These are phyloP conservation scores for Colletotrichum sp. DNA, from an alignment of 2,329 filamentous ascomycete species.

Conservation along the genomic window DNA sequence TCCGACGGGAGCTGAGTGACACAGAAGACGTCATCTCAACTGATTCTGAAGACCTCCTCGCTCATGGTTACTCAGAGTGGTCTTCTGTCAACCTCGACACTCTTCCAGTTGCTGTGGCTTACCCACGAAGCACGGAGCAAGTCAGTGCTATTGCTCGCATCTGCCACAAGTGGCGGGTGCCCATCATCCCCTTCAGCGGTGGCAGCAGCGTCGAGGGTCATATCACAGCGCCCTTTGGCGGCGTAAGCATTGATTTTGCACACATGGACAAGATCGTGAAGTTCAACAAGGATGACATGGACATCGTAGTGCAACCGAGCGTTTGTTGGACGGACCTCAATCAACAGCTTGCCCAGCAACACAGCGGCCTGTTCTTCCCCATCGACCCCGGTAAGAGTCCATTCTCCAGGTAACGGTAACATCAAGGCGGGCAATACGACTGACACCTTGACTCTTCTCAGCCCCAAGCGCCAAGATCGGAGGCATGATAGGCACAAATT, in stretches of 20 bases:
- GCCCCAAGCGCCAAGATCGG: conserved; percentile 38
- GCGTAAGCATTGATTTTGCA: conserved; percentile 72
- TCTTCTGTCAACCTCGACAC: background rate
- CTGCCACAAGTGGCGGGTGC: background rate
- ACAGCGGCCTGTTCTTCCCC: conserved; percentile 68
- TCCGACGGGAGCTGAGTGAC: conserved; percentile 46
- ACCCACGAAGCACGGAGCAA: background rate
- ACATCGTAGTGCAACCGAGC: conserved; percentile 72
- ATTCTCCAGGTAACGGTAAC: conserved; percentile 22
- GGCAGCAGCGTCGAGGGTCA: conserved; percentile 75
- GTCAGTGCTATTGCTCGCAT: background rate
- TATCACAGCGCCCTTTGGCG: conserved; percentile 68
- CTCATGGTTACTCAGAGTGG: background rate
- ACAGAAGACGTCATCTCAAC: background rate
- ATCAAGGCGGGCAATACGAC: background rate
- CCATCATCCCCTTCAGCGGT: conserved; percentile 64
- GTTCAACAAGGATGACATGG: conserved; percentile 71
- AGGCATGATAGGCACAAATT: conserved; percentile 70
- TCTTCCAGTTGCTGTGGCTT: background rate
- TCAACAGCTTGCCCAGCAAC: conserved; percentile 58
- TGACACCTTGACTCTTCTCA: background rate
- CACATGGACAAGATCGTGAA: conserved; percentile 70
- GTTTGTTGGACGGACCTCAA: conserved; percentile 73
- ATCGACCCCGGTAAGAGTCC: conserved; percentile 70
- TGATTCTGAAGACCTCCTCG: background rate